Conservation (phyloP, 768 basidiomycete species). For the Podaxis pistillaris region DNA sequence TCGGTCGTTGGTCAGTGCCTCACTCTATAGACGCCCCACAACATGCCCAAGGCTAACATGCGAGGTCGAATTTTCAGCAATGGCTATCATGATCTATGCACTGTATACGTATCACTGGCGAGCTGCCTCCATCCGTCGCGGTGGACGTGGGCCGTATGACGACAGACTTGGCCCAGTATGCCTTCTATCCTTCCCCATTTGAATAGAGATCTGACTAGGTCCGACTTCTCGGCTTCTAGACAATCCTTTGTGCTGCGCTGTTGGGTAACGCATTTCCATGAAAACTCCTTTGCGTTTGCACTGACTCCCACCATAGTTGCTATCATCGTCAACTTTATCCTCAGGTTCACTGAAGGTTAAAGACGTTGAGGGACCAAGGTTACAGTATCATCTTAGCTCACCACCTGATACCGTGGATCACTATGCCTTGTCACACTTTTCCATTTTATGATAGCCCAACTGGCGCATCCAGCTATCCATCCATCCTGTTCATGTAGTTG, state of each 20-base stretch:
- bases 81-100: conserved; percentile 97
- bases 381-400: background rate
- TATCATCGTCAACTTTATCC: conserved; percentile 80
- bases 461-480: background rate
- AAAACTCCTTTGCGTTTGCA: conserved; percentile 3
- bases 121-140: conserved; percentile 85
- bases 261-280: conserved; percentile 49
- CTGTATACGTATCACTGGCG: conserved; percentile 96
- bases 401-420: too few species aligned
- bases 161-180: conserved; percentile 93
- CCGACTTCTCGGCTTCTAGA: conserved; percentile 40
- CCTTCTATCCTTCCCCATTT: conserved; percentile 21
- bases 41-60: background rate
- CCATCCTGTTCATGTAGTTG: background rate
- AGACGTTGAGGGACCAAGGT: conserved; percentile 2
- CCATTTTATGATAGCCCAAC: too few species aligned
- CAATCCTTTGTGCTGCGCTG: conserved; percentile 78
- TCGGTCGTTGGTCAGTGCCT: conserved; percentile 73
- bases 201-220: conserved; percentile 13
- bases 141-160: conserved; percentile 94
- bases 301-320: conserved; percentile 51
- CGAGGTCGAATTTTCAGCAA: conserved; percentile 53
- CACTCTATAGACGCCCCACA: background rate
- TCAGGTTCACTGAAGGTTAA: conserved; percentile 62
- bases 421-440: too few species aligned